Evolutionary conservation across 2,329 filamentous ascomycete species (phyloP), one percentile per base, ranked within the genome.

Genomic region (Madurella fahalii): DNA sequence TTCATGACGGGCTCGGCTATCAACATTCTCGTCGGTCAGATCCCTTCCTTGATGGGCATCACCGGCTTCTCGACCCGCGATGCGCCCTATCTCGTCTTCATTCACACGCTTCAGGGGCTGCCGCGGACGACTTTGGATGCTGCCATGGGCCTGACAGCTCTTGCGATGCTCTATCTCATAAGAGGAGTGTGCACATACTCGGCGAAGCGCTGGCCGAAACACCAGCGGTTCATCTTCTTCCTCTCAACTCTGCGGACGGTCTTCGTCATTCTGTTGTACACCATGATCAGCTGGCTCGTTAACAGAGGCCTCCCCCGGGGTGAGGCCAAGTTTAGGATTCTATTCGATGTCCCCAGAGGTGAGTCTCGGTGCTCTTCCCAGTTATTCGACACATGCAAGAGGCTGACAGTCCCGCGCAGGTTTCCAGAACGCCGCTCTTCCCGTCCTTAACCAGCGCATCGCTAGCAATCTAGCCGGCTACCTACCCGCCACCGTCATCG

Each of bases 1-100:
- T 97, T 96, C 76, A 96, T 97, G 89, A 97, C 94, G 0, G 93
- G 93, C 2, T 96, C 93, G 5, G 91, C 93, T 51, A 81, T 99
- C 70, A 95, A 83, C 64, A 97, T 99, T 67, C 85, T 83, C 15
- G 81, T 84, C 20, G 92, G 94, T 34, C 94, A 99, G 70, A 78
- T 96, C 5, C 87, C 89, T 1, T 80, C 81, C 2, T 74, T 97
- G 69, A 81, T 99, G 74, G 94, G 94, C 7, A 85, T 96, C 66
- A 78, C 77, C 1, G 81, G 81, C 18, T 84, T 94, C 52, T 83
- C 85, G 59, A 95, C 84, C 13, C 80, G 90, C 62, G 91, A 82
- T 15, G 72, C 90, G 0, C 90, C 94, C 0, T 97, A 95, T 68
- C 70, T 76, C 63, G 89, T 96, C 52, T 81, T 96, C 62, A 90